These are phyloP conservation scores for Schwanniomyces polymorphus DNA, from an alignment of 805 yeast genomes.

Conservation along the genomic window DNA sequence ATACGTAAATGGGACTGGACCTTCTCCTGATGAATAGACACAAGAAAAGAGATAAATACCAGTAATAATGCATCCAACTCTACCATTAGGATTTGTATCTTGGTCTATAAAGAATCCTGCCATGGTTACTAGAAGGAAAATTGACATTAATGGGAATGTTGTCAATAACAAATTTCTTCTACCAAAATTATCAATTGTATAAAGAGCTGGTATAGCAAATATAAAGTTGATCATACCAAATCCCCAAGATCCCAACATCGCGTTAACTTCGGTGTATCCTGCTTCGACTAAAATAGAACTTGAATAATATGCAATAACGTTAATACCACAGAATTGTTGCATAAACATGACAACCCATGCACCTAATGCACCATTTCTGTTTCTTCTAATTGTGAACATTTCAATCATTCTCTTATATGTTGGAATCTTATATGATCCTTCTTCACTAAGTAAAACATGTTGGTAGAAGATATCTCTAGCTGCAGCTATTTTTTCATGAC, in stretches of 20 bases:
- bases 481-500: slow-evolving; percentile 51
- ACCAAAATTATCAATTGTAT: slow-evolving; percentile 70
- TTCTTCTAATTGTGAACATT: slow-evolving; percentile 66
- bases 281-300: slow-evolving; percentile 69
- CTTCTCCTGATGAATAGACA: too few relatives aligned
- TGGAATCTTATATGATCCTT: slow-evolving; percentile 50
- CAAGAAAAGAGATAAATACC: slow-evolving; percentile 72
- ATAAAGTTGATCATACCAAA: slow-evolving; percentile 74
- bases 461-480: slow-evolving; percentile 67
- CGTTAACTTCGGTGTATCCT: slow-evolving; percentile 55
- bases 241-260: slow-evolving; percentile 76
- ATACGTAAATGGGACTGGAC: slow-evolving; percentile 79
- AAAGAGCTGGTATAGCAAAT: slow-evolving; percentile 75
- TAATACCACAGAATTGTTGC: slow-evolving; percentile 86
- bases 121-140: slow-evolving; percentile 55
- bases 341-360: slow-evolving; percentile 77
- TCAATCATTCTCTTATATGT: slow-evolving; percentile 46
- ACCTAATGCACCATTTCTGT: slow-evolving; percentile 74
- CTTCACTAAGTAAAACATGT: slow-evolving; percentile 59
- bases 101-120: slow-evolving; percentile 61
- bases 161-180: slow-evolving; percentile 56
- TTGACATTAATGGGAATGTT: slow-evolving; percentile 60
- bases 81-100: slow-evolving; percentile 19
- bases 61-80: slow-evolving; percentile 49
- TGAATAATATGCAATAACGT: slow-evolving; percentile 79